These are phyloP conservation scores for Penicillium frequentans DNA, from an alignment of 2,329 filamentous ascomycete species.

Conservation along the genomic window DNA sequence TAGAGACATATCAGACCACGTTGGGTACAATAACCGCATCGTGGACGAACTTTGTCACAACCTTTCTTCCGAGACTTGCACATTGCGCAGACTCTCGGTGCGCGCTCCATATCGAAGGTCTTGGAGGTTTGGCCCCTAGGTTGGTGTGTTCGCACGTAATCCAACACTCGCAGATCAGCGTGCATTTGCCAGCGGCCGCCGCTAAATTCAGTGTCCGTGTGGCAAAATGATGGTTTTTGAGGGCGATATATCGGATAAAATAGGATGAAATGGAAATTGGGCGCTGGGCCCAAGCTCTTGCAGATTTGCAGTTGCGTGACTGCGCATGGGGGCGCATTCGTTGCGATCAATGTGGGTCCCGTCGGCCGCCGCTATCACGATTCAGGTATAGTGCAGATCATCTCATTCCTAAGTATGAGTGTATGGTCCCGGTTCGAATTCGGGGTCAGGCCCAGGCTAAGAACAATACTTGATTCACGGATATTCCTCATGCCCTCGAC, in stretches of 20 bases:
- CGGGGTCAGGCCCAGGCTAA: background rate
- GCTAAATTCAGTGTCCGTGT: background rate
- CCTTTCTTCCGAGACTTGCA: slow-evolving; percentile 5
- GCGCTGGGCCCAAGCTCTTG: no score
- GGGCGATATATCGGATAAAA: no score
- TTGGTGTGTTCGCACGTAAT: background rate
- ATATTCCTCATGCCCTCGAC: background rate
- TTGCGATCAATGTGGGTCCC: background rate
- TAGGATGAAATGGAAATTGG: no score
- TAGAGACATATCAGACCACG: background rate
- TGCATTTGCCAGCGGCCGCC: background rate
- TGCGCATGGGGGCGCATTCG: background rate
- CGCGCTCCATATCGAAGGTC: background rate
- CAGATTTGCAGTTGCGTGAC: no score
- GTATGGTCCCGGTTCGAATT: no score
- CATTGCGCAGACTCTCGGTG: background rate
- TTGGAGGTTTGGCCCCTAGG: background rate
- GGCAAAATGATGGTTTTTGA: background rate
- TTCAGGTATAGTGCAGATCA: background rate
- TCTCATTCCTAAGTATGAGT: background rate
- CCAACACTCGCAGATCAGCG: background rate
- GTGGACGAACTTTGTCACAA: slow-evolving; percentile 1
- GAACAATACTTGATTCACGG: background rate
- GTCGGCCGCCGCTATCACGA: background rate
- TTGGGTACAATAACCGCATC: slow-evolving; percentile 3